phyloP scores from a whole-genome alignment of 2,329 filamentous ascomycete species.

The Botrytis aclada region DNA sequence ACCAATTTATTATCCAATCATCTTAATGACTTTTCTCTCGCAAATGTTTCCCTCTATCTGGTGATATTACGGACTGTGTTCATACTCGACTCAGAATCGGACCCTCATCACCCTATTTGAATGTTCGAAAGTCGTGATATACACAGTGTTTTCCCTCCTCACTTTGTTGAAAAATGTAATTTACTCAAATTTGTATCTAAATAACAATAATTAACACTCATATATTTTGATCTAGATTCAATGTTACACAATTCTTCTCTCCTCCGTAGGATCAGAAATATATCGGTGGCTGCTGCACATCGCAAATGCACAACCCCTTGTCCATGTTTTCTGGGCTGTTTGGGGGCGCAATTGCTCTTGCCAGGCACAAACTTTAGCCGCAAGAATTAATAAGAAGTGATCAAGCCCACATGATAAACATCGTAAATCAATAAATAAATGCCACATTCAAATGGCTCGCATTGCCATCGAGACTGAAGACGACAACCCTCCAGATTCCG shows the following conservation, averaged over 20 bases:
- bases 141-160: background rate
- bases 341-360: background rate
- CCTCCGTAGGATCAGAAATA: background rate
- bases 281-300: slow-evolving; percentile 1
- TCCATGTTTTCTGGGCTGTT: background rate
- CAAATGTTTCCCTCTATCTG: background rate
- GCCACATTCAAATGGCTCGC: background rate
- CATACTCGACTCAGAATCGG: background rate
- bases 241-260: background rate
- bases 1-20: background rate
- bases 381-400: background rate
- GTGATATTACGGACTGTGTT: background rate
- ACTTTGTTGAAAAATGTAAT: background rate
- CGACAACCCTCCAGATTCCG: background rate
- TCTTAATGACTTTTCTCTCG: background rate
- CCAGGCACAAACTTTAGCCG: background rate
- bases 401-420: background rate
- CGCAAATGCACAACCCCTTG: slow-evolving; percentile 2
- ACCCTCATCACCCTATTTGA: background rate
- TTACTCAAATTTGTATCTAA: background rate
- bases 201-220: background rate
- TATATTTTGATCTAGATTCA: background rate
- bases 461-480: background rate
- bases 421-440: background rate
- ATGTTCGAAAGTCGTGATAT: background rate